These are phyloP conservation scores for Thelonectria olida DNA, from an alignment of 2,329 filamentous ascomycete genomes.

Conservation along the genomic window DNA sequence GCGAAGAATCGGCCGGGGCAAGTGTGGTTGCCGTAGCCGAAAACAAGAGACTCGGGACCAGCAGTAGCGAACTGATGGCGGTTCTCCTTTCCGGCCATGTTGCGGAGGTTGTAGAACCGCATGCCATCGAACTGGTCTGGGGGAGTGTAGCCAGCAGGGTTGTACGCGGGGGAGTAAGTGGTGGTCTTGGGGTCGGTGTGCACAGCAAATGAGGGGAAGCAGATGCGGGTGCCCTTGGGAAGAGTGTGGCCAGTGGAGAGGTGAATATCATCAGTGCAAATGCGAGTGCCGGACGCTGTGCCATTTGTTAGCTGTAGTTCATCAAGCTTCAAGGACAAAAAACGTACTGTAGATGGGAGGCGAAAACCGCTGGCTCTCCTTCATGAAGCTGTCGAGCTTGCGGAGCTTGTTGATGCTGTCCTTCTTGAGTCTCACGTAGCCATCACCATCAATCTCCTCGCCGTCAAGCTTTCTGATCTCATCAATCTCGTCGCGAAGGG, in stretches of 20 bases:
- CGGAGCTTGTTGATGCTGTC: conserved; percentile 20
- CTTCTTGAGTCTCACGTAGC: conserved; percentile 15
- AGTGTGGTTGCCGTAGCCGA: conserved; percentile 29
- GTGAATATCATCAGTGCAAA: conserved; percentile 17
- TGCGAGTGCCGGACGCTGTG: conserved; percentile 10
- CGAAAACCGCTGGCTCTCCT: conserved; percentile 33
- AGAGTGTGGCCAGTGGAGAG: conserved; percentile 27
- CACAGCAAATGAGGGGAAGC: conserved; percentile 31
- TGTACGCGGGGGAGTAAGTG: conserved; percentile 18
- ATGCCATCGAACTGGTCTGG: conserved; percentile 25
- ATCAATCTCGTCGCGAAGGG: conserved; percentile 23
- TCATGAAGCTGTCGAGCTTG: conserved; percentile 37
- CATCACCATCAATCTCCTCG: conserved; percentile 13
- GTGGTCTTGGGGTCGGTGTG: conserved; percentile 18
- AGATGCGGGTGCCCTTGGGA: conserved; percentile 28
- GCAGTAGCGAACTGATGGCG: conserved; percentile 24
- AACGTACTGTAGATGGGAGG: conserved; percentile 33
- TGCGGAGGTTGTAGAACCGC: conserved; percentile 27
- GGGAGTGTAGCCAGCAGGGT: conserved; percentile 10
- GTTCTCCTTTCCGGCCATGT: conserved; percentile 23
- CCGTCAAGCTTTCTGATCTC: background rate
- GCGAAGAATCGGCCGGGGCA: conserved; percentile 30
- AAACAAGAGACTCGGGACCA: conserved; percentile 11
- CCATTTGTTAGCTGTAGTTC: too few species aligned
- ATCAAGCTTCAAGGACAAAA: too few species aligned